Evolutionary conservation across 208 protist species (phyloP).

Genomic region (Crithidia fasciculata): DNA sequence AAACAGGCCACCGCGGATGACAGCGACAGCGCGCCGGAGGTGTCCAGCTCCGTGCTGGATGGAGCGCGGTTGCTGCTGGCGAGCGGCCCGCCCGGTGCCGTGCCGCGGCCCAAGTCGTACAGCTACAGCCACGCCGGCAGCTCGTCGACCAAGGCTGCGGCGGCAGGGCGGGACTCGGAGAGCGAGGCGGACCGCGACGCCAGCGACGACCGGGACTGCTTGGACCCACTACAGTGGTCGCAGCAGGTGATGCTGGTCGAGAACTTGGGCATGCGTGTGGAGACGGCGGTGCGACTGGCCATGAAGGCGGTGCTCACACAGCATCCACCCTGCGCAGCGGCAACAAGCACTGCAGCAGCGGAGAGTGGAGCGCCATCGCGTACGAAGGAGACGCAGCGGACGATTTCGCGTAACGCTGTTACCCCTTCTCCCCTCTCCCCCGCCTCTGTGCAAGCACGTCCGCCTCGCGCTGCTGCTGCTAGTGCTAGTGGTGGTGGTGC

Average conservation of each 20-base stretch:
- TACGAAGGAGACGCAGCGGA: no score
- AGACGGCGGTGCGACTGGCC: conserved; percentile 36
- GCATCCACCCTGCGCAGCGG: conserved; percentile 4
- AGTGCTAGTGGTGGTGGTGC: neutral
- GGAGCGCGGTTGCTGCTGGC: conserved; percentile 14
- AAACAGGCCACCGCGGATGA: neutral
- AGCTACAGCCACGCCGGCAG: conserved; percentile 11
- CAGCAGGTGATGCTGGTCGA: conserved; percentile 65
- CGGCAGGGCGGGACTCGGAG: neutral
- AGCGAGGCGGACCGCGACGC: neutral
- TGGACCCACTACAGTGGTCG: conserved; percentile 52
- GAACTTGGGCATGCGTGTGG: conserved; percentile 43
- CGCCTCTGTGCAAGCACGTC: no score
- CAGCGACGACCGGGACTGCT: conserved; percentile 4
- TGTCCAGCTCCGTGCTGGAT: neutral
- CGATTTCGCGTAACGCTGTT: no score
- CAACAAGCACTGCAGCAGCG: neutral
- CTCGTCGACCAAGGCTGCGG: neutral
- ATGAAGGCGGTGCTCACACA: conserved; percentile 28
- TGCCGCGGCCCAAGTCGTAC: conserved; percentile 23
- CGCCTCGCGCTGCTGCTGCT: neutral
- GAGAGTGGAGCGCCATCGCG: no score
- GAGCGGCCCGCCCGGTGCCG: conserved; percentile 18
- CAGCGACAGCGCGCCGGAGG: no score
- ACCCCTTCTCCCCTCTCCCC: no score